These are phyloP conservation scores for Wickerhamomyces rabaulensis DNA, from an alignment of 805 yeast species.

Conservation along the genomic window DNA sequence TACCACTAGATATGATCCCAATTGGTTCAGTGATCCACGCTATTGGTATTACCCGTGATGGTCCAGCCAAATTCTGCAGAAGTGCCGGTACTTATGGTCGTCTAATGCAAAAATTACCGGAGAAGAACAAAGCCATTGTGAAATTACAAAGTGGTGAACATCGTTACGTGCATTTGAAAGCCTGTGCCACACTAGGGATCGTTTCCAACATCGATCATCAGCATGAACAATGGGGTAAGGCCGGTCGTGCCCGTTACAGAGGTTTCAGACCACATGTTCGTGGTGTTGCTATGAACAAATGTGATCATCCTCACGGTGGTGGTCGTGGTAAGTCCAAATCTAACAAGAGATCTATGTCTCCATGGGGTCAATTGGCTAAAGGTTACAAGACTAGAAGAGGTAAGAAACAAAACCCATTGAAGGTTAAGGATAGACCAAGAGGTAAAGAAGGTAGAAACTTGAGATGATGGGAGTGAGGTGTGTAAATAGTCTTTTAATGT, in stretches of 20 bases:
- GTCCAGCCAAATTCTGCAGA: conserved; percentile 84
- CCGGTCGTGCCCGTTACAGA: conserved; percentile 88
- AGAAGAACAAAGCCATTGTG: conserved; percentile 65
- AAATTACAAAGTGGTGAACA: conserved; percentile 90
- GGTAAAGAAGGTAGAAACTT: conserved; percentile 39
- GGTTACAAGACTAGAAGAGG: conserved; percentile 94
- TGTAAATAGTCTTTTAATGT: not conserved
- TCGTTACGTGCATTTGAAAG: conserved; percentile 77
- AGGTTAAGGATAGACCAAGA: conserved; percentile 90
- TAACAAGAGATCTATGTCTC: conserved; percentile 87
- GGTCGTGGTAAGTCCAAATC: conserved; percentile 99
- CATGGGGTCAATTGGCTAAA: conserved; percentile 93
- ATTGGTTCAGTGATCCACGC: conserved; percentile 87
- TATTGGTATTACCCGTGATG: conserved; percentile 70
- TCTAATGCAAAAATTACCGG: conserved; percentile 71
- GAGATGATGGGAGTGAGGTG: conserved; percentile 1
- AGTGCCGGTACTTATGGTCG: conserved; percentile 95
- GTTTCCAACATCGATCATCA: conserved; percentile 93
- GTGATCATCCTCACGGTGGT: conserved; percentile 99
- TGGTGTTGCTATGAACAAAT: conserved; percentile 97
- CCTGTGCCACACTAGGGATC: conserved; percentile 91
- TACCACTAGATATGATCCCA: conserved; percentile 91
- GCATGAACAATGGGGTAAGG: conserved; percentile 87
- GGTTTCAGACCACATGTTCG: conserved; percentile 95
- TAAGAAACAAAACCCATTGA: conserved; percentile 75